Evolutionary conservation across 2,329 filamentous ascomycete species (phyloP), one percentile per base, ranked within the genome.

Genomic region (Beauveria medogensis): DNA sequence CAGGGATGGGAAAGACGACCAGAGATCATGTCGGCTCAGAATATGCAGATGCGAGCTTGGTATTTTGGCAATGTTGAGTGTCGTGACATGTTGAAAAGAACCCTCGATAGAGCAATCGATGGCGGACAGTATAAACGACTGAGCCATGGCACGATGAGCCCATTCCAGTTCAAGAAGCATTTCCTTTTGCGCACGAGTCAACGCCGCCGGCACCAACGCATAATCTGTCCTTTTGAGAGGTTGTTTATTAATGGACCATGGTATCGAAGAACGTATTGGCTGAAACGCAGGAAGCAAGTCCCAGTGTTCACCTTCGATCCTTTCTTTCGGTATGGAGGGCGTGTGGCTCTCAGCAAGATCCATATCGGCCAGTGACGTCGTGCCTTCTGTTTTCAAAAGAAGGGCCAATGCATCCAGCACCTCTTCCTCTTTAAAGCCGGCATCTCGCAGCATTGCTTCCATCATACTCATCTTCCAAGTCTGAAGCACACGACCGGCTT

Each of bases 161-260:
- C 86, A 89, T 57, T 85, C 82, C 3, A 85, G 82, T 69, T 90
- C 86, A 43, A 87, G 73, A 2, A 90, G 72, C 82, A 88, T 86
- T 70, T 89, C 85, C 57, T 80, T 83, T 69, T 90, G 88, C n/a
- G 82, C 77, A 62, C 77, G 77, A 1, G 81, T 82, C n/a, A 89
- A 77, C 37, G 76, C 73, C 2, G 75, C 74, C 3, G 85, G 85
- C 46, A 80, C 77, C n/a, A 86, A 69, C 5, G 72, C 66, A 41
- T 65, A 59, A 34, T 72, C 64, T 69, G 64, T 62, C 67, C 65
- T 52, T 64, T 48, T 30, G 8, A 14, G 18, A 57, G 48, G 37
- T 3, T 63, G 60, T 65, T 26, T n/a, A 10, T 12, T 18, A 9
- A 3, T 2, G n/a, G 10, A 2, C 16, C 9, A 12, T 3, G 8